phyloP scores from a whole-genome alignment of 306 rosid genomes.

The Lagenaria siceraria region DNA sequence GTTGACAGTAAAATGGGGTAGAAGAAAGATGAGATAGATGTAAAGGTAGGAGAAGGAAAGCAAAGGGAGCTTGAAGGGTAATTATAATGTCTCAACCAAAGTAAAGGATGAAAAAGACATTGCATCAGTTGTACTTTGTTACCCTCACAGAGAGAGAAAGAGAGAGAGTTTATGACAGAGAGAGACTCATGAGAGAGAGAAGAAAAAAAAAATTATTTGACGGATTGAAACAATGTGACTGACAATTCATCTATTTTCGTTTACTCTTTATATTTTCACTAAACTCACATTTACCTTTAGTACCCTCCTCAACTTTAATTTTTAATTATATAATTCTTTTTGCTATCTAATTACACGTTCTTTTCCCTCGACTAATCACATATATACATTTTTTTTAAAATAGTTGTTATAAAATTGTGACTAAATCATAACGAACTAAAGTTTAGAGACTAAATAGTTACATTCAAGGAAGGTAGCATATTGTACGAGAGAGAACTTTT shows the following conservation, averaged over 20 bases:
- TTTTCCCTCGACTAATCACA: too few species aligned
- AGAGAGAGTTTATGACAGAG: background rate
- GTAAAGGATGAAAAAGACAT: constrained; percentile 10
- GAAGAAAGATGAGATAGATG: constrained; percentile 3
- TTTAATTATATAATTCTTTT: too few species aligned
- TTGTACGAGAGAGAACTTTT: too few species aligned
- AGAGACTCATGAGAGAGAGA: background rate
- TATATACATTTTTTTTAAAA: too few species aligned
- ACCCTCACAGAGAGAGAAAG: background rate
- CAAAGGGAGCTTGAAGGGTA: constrained; percentile 11
- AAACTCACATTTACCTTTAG: too few species aligned
- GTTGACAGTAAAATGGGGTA: background rate
- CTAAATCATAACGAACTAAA: too few species aligned
- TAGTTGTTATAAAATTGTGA: too few species aligned
- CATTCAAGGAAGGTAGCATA: too few species aligned
- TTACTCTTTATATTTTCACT: too few species aligned
- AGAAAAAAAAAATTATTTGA: background rate
- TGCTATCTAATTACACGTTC: too few species aligned
- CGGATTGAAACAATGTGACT: background rate
- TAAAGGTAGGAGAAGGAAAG: constrained; percentile 5
- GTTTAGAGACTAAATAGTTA: too few species aligned
- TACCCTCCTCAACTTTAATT: too few species aligned
- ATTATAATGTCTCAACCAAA: constrained; percentile 3
- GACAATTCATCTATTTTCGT: background rate
- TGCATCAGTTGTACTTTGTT: constrained; percentile 7